A percentile compares a stretch with the other conserved stretches of the same genome.
Evolutionary conservation across 805 yeast species (phyloP).

Genomic region (Millerozyma acaciae): DNA sequence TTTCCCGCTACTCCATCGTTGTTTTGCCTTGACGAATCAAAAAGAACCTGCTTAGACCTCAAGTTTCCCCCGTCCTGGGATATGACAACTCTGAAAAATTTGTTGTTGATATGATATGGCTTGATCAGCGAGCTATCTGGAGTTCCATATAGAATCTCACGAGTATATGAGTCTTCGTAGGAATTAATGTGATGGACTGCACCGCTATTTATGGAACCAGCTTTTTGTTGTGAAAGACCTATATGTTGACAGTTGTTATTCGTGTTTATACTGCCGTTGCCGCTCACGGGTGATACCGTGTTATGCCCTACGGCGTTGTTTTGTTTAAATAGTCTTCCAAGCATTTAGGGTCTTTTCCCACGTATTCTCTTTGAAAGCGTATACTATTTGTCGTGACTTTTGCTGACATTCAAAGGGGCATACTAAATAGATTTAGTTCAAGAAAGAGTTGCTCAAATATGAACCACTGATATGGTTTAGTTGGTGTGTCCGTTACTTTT

Average conservation of each 20-base stretch:
- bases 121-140: conserved; percentile 22
- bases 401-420: too few species aligned
- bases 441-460: too few species aligned
- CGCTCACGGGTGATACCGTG: background rate
- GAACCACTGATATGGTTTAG: too few species aligned
- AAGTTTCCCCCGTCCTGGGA: conserved; percentile 50
- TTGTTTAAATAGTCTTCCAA: conserved; percentile 36
- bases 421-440: too few species aligned
- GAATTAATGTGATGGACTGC: conserved; percentile 15
- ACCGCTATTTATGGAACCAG: conserved; percentile 2
- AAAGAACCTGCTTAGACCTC: conserved; percentile 45
- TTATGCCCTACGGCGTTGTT: conserved; percentile 3
- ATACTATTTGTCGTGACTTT: too few species aligned
- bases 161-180: conserved; percentile 42
- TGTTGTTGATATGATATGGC: conserved; percentile 24
- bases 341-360: conserved; percentile 17
- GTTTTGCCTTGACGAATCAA: conserved; percentile 38
- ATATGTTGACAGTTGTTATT: background rate
- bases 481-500: too few species aligned
- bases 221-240: background rate
- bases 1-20: conserved; percentile 3
- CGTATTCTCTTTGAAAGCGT: too few species aligned
- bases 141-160: conserved; percentile 47
- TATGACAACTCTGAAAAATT: conserved; percentile 40
- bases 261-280: conserved; percentile 1